A percentile compares a stretch with the other conserved stretches of the same genome.
Conservation (phyloP, 1,284 basidiomycete genomes). For the Trichosporon faecale region DNA sequence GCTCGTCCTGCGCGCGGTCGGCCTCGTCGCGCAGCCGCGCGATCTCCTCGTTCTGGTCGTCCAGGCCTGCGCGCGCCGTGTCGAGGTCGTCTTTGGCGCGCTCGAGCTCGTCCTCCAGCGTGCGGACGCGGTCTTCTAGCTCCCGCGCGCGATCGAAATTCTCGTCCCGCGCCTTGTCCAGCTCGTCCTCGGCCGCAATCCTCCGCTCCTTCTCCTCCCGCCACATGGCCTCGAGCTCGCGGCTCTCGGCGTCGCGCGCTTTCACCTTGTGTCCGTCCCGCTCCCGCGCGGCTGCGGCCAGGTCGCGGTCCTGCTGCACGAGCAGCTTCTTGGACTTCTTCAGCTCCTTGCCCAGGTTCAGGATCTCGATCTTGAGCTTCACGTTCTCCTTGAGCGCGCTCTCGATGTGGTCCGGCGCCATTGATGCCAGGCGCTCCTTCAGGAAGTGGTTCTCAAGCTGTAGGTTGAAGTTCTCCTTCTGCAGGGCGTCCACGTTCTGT, state of each 20-base stretch:
- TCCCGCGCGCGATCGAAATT: slow-evolving; percentile 63
- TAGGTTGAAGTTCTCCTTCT: slow-evolving; percentile 93
- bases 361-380: slow-evolving; percentile 86
- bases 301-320: slow-evolving; percentile 73
- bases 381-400: slow-evolving; percentile 89
- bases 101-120: neutral
- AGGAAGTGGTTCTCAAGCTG: slow-evolving; percentile 91
- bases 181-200: slow-evolving; percentile 31
- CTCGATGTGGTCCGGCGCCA: slow-evolving; percentile 88
- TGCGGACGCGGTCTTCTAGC: slow-evolving; percentile 55
- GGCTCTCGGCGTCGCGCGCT: slow-evolving; percentile 24
- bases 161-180: slow-evolving; percentile 58
- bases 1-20: slow-evolving; percentile 58
- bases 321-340: slow-evolving; percentile 88
- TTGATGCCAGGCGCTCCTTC: slow-evolving; percentile 75
- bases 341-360: slow-evolving; percentile 83
- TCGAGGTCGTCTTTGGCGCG: slow-evolving; percentile 56
- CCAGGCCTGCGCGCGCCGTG: slow-evolving; percentile 55
- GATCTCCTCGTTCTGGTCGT: slow-evolving; percentile 62
- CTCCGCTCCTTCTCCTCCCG: slow-evolving; percentile 45
- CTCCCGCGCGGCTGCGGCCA: slow-evolving; percentile 65
- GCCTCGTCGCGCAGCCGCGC: slow-evolving; percentile 55
- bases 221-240: slow-evolving; percentile 39
- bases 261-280: slow-evolving; percentile 35
- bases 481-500: slow-evolving; percentile 86